phyloP scores from a whole-genome alignment of 495 filamentous ascomycete genomes.

The Neurospora sp. region DNA sequence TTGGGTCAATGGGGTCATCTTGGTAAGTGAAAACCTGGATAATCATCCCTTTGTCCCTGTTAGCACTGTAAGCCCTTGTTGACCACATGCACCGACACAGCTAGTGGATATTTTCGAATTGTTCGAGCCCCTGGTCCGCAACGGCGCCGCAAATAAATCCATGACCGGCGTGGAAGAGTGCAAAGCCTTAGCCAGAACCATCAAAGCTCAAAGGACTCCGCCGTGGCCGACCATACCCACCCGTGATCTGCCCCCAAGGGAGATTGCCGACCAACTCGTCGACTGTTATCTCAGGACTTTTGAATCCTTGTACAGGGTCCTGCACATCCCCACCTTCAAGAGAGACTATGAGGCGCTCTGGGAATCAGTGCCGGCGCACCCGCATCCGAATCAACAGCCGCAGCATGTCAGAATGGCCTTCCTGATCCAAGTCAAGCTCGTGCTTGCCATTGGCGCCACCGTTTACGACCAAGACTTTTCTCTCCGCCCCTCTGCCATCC shows the following conservation, averaged over 20 bases:
- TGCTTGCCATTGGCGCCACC: constrained; percentile 15
- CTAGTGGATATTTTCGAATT: constrained; percentile 22
- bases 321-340: constrained; percentile 47
- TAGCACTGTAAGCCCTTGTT: neutral
- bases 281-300: constrained; percentile 35
- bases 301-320: constrained; percentile 40
- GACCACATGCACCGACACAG: neutral
- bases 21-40: constrained; percentile 23
- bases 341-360: constrained; percentile 32
- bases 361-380: neutral
- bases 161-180: constrained; percentile 6
- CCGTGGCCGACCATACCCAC: constrained; percentile 5
- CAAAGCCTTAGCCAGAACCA: constrained; percentile 19
- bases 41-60: neutral
- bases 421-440: constrained; percentile 15
- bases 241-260: constrained; percentile 33
- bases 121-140: neutral
- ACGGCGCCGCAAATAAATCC: neutral
- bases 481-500: constrained; percentile 7
- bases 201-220: constrained; percentile 10
- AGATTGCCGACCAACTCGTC: constrained; percentile 36
- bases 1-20: constrained; percentile 35
- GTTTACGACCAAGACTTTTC: constrained; percentile 15
- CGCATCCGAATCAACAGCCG: neutral
- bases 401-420: neutral